Base-by-base conservation (phyloP, 2,329 filamentous ascomycete species). In the Botrytis hyacinthi region DNA sequence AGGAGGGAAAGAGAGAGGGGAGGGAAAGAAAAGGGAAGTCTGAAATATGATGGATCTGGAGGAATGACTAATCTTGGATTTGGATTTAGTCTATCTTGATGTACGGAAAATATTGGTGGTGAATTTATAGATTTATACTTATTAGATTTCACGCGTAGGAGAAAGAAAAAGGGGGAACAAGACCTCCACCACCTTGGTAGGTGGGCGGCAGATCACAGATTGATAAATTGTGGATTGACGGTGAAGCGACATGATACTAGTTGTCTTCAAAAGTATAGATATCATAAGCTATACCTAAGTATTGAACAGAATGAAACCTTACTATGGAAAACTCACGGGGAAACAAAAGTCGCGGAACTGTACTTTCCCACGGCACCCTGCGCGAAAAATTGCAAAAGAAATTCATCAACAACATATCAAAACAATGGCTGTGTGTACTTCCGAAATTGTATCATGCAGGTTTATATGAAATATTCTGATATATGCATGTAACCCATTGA, bases 401-500 rank as follows among this genome's bases (percentile, higher is more conserved):
- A 68, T 54, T 22, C 32, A 20, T 18, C 61, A 40, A 32, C 26
- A 40, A 29, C 14, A 42, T 42, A 40, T 63, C 37, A 29, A 61
- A 40, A 62, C 37, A 62, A 62, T 40, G 35, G 32, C 14, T 4
- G 65, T 54, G 32, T 16, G 14, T n/a, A 10, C 3, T 29, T 54
- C 35, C 46, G 65, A 67, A 40, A 40, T 54, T 54, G 20, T 67
- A 29, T 67, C 22, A 51, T 51, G 46, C 48, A 68, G 48, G n/a
- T 37, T 10, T 32, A 35, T 62, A 9, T 48, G 29, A 20, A 20
- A 35, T 35, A 37, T 66, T 66, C 20, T 16, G 20, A 35, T 57
- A 42, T 57, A 69, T 69, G 48, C 66, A 69, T 57, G n/a, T 69
- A 69, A 7, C 35, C 48, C n/a, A 32, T 69, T 37, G 48, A 69